Evolutionary conservation across 192 early-diverging fungal species (phyloP).

Genomic region (Coemansia umbellata): DNA sequence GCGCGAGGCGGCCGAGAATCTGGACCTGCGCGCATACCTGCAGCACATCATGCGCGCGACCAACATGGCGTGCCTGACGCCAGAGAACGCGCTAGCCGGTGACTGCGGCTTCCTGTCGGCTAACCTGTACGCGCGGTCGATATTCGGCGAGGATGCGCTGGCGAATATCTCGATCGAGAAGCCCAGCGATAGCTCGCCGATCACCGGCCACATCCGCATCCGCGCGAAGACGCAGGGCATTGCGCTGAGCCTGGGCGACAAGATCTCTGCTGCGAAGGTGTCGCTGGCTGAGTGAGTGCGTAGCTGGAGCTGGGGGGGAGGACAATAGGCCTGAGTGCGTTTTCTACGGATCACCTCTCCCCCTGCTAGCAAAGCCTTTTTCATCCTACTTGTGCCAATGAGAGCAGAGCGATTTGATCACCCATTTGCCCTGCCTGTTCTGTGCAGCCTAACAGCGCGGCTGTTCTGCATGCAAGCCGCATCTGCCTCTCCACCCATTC

Average conservation of each 20-base stretch:
- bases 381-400: not conserved
- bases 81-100: conserved; percentile 83
- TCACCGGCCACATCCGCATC: conserved; percentile 96
- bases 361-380: not conserved
- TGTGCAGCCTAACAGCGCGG: not conserved
- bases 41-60: conserved; percentile 93
- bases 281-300: conserved; percentile 12
- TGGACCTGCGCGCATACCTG: conserved; percentile 83
- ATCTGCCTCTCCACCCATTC: too few species aligned
- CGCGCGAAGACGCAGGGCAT: conserved; percentile 98
- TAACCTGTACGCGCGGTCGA: conserved; percentile 92
- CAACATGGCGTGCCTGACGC: conserved; percentile 98
- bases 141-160: conserved; percentile 98
- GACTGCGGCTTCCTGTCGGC: conserved; percentile 98
- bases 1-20: conserved; percentile 58
- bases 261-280: conserved; percentile 57
- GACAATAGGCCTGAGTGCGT: not conserved
- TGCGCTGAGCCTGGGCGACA: conserved; percentile 88
- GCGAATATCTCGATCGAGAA: conserved; percentile 95
- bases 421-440: not conserved
- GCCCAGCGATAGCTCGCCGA: conserved; percentile 63
- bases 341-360: not conserved
- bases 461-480: not conserved
- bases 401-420: too few species aligned
- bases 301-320: too few species aligned